phyloP scores from a whole-genome alignment of 805 yeast species.

The Lachancea sp. region DNA sequence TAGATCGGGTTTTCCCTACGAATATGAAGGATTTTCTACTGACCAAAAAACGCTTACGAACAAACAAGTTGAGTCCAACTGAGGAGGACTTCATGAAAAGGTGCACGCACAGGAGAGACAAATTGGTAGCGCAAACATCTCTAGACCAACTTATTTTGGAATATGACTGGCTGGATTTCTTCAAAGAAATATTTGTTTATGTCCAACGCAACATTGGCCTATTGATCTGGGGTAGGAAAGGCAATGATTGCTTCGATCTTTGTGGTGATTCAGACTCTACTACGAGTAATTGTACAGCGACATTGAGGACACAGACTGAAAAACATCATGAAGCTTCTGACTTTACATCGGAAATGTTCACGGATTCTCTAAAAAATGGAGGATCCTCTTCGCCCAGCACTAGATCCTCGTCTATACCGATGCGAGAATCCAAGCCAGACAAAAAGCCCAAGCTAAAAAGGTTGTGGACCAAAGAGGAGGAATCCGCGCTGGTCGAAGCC shows the following conservation, averaged over 20 bases:
- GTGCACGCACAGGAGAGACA: constrained; percentile 64
- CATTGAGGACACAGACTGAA: neutral
- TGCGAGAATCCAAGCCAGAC: neutral
- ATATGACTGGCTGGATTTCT: constrained; percentile 81
- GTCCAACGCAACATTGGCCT: constrained; percentile 68
- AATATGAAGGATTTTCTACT: constrained; percentile 42
- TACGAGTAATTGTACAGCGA: neutral
- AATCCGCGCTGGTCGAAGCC: constrained; percentile 74
- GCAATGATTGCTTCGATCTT: neutral
- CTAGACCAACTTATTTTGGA: constrained; percentile 54
- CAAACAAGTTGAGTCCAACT: constrained; percentile 50
- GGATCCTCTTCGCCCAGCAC: neutral
- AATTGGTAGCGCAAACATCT: constrained; percentile 42
- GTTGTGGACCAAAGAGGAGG: constrained; percentile 82
- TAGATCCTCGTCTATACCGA: neutral
- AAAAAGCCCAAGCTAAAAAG: constrained; percentile 30
- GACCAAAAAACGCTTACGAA: constrained; percentile 10
- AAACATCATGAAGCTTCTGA: neutral
- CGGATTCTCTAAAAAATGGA: neutral
- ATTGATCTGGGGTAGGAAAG: constrained; percentile 60
- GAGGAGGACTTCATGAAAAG: constrained; percentile 74
- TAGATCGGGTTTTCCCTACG: constrained; percentile 70
- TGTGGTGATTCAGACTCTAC: neutral
- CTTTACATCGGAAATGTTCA: neutral
- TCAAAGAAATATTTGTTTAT: constrained; percentile 73